Evolutionary conservation across 2,329 filamentous ascomycete genomes (phyloP), one percentile per base, ranked within the genome.

Genomic region (Venturia carpophila): DNA sequence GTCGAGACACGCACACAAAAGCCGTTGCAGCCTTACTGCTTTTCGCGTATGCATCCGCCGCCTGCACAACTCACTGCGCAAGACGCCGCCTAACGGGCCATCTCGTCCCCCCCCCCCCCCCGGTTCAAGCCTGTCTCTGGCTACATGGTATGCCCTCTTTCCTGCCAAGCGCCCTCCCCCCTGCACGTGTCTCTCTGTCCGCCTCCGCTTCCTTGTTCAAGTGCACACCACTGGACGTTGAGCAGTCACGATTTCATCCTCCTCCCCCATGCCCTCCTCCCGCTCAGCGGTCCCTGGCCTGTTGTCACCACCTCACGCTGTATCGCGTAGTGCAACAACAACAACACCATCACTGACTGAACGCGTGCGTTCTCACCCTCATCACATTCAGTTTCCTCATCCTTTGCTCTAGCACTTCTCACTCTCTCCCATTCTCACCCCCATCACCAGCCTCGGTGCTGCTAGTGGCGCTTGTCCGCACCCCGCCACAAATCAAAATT

Each of bases 131-230:
- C 71, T 72, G 69, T 69, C 68, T 68, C 68, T 70, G 71, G 70
- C 73, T 73, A 76, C 75, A 77, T 77, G 75, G 75, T 77, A 77
- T 74, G 75, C 73, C 73, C 72, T 71, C 71, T 71, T 67, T 73
- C 72, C 72, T 71, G 70, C 67, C 56, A 60, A 65, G 56, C 64
- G 47, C 67, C 67, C 62, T 68, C 68, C 68, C 70, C 72, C 71
- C 72, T 70, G 68, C 70, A 72, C 70, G 67, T 69, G 30, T 43
- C 62, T 68, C 5, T 45, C 62, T 43, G 30, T 60, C 63, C 65
- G 45, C 62, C 62, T 64, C 30, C 60, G 21, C 60, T 66, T 56
- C 64, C 64, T 64, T 56, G 47, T 21, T n/a, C 52, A 4, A n/a
- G 11, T 58, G 52, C 27, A 58, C 52, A 58, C 52, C 52, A 58